Evolutionary conservation across 2,329 filamentous ascomycete species (phyloP), one percentile per base, ranked within the genome.

Genomic region (Cytospora leucostoma): DNA sequence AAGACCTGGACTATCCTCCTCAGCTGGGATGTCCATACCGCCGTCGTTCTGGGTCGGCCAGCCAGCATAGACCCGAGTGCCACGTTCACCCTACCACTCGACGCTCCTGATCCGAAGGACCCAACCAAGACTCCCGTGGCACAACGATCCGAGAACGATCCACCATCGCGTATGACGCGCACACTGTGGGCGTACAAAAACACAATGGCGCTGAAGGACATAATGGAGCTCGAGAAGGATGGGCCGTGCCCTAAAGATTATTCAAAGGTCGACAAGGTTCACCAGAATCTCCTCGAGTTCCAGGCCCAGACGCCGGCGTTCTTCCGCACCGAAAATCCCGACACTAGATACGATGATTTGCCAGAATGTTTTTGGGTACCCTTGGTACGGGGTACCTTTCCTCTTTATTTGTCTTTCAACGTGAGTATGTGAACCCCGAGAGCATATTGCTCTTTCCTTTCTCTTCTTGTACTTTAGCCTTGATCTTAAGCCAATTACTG

Each of bases 1-100:
- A 79, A 79, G 68, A 74, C 85, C 61, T 88, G 86, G 79, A 79
- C 83, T 71, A 79, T 81, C 27, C 77, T 88, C 3, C 76, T 81
- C 34, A 65, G 74, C 58, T 87, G 82, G 83, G 83, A 86, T 64
- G 69, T 84, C 12, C 82, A 84, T 65, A 84, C 82, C 58, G 80
- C 79, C 10, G 74, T 80, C 19, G 78, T 85, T 12, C 75, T 86
- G 2, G 83, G 84, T 17, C 78, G 84, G 8, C 83, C 84, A n/a
- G 82, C 82, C 2, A 82, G 82, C 27, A 78, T 86, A 38, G 82
- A 86, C 69, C 77, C 78, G 7, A 75, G 80, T 47, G 73, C 75
- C 38, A 77, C 76, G 32, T 81, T 81, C 2, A 79, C 78, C 15
- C 74, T 81, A 10, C 85, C 85, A 0, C 74, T 87, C 8, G 86